Evolutionary conservation across 306 rosid genomes (phyloP), one percentile per base, ranked within the genome.

Genomic region (Amphicarpaea edgeworthii): DNA sequence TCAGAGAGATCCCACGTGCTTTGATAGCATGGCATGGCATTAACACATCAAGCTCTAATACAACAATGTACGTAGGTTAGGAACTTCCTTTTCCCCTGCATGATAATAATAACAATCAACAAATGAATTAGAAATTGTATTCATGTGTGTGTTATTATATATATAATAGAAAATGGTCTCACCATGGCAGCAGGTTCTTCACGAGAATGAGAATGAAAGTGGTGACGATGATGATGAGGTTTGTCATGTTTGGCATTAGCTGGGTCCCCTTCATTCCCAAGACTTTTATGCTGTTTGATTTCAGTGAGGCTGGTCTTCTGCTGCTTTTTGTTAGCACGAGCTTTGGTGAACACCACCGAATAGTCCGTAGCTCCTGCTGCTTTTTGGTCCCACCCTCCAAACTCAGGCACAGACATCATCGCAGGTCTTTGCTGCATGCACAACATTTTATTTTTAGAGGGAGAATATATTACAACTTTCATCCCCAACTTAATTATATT

Each of bases 301-400:
- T 91, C 83, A 0, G 82, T 74, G 23, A 90, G 45, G 53, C 85
- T 88, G 0, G 79, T 83, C 68, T 91, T 94, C 14, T 80, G 83
- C 3, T 82, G 82, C 77, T 88, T 88, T 65, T 82, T 77, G 34
- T 86, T 72, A 7, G 84, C 90, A 8, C 98, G 96, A 78, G 98
- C 98, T 64, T 65, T 81, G 11, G 89, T 46, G 61, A 94, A 94
- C 63, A 94, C 91, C 85, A 90, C 37, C 0, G 98, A 86, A 49
- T 94, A 91, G 82, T 87, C 80, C 0, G 90, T 83, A 38, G 86
- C 86, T 70, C 84, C 89, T 1, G 80, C 55, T 4, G 66, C 76
- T 24, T 67, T 87, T 7, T 90, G 86, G 64, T 91, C 94, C 98
- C 98, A 94, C 71, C 86, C 98, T 79, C 98, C 98, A 76, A 94